Percentiles rank a stretch among this genome's conserved stretches.
Conservation (phyloP, 495 filamentous ascomycete genomes). For the Penicillium verhagenii region DNA sequence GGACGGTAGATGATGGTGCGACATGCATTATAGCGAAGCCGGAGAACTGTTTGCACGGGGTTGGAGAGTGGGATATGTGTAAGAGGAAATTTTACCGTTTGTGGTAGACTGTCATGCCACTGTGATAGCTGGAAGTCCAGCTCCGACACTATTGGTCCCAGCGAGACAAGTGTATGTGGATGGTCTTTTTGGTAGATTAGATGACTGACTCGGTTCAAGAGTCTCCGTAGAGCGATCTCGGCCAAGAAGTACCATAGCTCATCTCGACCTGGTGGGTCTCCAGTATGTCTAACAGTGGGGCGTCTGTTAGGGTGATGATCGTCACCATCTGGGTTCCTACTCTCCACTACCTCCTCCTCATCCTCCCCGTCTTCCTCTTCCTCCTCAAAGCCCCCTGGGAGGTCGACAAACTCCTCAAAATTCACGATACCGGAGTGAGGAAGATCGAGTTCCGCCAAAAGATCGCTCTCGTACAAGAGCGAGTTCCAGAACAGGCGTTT, state of each 20-base stretch:
- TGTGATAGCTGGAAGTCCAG: conserved; percentile 79
- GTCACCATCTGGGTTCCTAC: no score
- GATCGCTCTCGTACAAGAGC: conserved; percentile 76
- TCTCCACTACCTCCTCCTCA: conserved; percentile 53
- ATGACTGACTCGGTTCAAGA: conserved; percentile 77
- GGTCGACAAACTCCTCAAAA: conserved; percentile 75
- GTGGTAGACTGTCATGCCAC: conserved; percentile 77
- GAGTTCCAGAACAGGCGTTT: conserved; percentile 84
- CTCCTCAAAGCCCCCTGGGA: conserved; percentile 75
- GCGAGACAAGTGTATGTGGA: conserved; percentile 62
- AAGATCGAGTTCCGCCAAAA: conserved; percentile 76
- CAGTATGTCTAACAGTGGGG: neutral
- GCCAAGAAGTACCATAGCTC: conserved; percentile 84
- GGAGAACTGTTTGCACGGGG: conserved; percentile 74
- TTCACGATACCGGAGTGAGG: conserved; percentile 79
- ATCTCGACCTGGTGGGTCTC: conserved; percentile 56
- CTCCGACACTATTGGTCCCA: conserved; percentile 75
- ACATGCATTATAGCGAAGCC: conserved; percentile 79
- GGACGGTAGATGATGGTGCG: conserved; percentile 83
- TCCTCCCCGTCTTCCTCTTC: conserved; percentile 42
- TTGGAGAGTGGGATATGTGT: conserved; percentile 61
- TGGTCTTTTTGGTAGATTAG: conserved; percentile 77
- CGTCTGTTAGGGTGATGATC: neutral
- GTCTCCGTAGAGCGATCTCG: conserved; percentile 72
- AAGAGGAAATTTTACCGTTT: conserved; percentile 73